Percentiles rank a stretch among this genome's conserved stretches.
These are phyloP conservation scores for Pseudogymnoascus sp. DNA, from an alignment of 2,329 filamentous ascomycete genomes.

Conservation along the genomic window DNA sequence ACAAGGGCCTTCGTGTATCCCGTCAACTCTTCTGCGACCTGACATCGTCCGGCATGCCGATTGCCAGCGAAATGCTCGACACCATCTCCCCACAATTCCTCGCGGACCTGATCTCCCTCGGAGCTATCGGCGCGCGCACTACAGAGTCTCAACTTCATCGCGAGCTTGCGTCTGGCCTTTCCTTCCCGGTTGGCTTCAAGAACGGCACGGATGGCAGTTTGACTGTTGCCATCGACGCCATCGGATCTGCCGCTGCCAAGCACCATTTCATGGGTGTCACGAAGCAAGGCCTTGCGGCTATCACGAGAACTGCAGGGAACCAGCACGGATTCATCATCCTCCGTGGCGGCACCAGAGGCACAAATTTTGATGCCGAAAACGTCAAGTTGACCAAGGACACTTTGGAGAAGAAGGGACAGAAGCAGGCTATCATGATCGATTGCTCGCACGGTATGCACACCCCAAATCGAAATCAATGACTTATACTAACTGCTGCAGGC, in stretches of 20 bases:
- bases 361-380: slow-evolving; percentile 85
- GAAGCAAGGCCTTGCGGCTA: slow-evolving; percentile 91
- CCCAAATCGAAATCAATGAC: not conserved
- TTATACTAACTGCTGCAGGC: slow-evolving; percentile 39
- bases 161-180: slow-evolving; percentile 88
- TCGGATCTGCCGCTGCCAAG: slow-evolving; percentile 73
- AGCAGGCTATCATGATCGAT: slow-evolving; percentile 92
- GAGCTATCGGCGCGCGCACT: slow-evolving; percentile 90
- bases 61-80: slow-evolving; percentile 96
- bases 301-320: slow-evolving; percentile 87
- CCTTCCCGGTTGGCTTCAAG: slow-evolving; percentile 98
- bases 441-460: slow-evolving; percentile 75
- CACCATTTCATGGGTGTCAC: slow-evolving; percentile 99
- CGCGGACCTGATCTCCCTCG: slow-evolving; percentile 87
- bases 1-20: slow-evolving; percentile 84
- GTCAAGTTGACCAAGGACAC: slow-evolving; percentile 72
- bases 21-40: slow-evolving; percentile 90
- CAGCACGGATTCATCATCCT: slow-evolving; percentile 97
- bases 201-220: slow-evolving; percentile 95
- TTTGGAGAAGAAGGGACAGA: slow-evolving; percentile 73
- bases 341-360: slow-evolving; percentile 80
- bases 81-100: slow-evolving; percentile 97
- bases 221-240: slow-evolving; percentile 88
- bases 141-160: slow-evolving; percentile 96
- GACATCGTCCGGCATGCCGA: slow-evolving; percentile 85